Conservation (phyloP, 768 basidiomycete genomes). For the Boletus speciosus region DNA sequence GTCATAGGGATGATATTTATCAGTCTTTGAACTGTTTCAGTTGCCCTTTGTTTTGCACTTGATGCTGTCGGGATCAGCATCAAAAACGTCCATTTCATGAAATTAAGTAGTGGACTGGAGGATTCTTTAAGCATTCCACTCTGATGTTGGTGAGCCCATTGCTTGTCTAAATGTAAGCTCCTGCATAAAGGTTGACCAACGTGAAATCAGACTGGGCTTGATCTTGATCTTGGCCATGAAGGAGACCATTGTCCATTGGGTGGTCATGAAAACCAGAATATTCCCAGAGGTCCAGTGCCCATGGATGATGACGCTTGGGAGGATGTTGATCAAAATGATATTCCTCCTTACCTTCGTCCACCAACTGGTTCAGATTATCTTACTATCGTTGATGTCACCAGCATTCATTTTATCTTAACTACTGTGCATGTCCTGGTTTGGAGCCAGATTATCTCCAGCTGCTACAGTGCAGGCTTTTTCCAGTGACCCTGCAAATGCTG, state of each 20-base stretch:
- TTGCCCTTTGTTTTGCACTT: not conserved
- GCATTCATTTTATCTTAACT: not conserved
- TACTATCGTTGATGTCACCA: not conserved
- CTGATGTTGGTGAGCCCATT: not conserved
- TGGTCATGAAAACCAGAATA: fast-evolving
- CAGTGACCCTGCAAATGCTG: fast-evolving
- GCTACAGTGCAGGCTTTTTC: not conserved
- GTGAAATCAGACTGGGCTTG: too few species aligned
- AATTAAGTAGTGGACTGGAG: not conserved
- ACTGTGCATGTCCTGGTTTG: not conserved
- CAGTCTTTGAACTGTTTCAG: not conserved
- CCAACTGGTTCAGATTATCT: too few species aligned
- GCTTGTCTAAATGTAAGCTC: too few species aligned
- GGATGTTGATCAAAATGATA: not conserved
- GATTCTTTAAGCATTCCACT: not conserved
- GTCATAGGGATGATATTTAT: not conserved
- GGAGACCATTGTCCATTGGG: not conserved
- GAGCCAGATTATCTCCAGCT: not conserved
- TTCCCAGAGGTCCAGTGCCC: fast-evolving
- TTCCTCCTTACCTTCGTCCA: not conserved
- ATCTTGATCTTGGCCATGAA: not conserved
- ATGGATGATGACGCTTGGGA: not conserved
- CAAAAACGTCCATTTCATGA: not conserved
- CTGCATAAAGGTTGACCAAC: too few species aligned
- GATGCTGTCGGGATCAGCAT: not conserved